phyloP scores from a whole-genome alignment of 2,329 filamentous ascomycete species.

The Cercospora sojina region DNA sequence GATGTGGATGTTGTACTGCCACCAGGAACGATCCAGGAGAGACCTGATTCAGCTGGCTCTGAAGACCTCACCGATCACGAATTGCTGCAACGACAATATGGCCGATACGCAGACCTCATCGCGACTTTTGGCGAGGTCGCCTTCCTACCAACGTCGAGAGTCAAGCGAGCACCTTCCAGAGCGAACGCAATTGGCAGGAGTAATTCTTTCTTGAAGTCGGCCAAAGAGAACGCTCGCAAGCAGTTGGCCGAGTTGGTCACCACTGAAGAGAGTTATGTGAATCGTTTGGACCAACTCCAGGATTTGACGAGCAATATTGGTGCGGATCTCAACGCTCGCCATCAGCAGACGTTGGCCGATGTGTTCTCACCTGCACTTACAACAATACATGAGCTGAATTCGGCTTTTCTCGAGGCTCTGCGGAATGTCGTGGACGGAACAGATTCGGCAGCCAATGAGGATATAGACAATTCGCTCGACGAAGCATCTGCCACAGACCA shows the following conservation, averaged over 20 bases:
- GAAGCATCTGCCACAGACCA: conserved; percentile 63
- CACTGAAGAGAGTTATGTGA: conserved; percentile 91
- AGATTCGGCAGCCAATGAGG: conserved; percentile 73
- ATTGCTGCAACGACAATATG: conserved; percentile 65
- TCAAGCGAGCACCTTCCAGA: conserved; percentile 83
- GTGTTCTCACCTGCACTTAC: conserved; percentile 79
- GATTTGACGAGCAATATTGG: conserved; percentile 80
- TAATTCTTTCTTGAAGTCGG: conserved; percentile 73
- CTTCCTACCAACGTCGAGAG: conserved; percentile 80
- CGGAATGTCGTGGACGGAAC: conserved; percentile 76
- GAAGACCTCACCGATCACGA: conserved; percentile 35
- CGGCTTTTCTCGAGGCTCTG: conserved; percentile 74
- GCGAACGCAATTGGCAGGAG: conserved; percentile 76
- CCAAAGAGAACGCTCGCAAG: conserved; percentile 80
- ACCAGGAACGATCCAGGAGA: conserved; percentile 62
- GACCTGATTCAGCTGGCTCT: conserved; percentile 26
- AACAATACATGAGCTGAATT: conserved; percentile 77
- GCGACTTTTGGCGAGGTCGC: conserved; percentile 78
- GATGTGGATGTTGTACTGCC: conserved; percentile 87
- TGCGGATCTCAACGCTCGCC: conserved; percentile 64
- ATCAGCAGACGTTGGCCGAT: conserved; percentile 61
- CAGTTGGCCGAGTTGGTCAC: conserved; percentile 89
- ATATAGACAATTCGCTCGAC: conserved; percentile 62
- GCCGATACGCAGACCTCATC: conserved; percentile 72
- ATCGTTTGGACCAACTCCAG: conserved; percentile 64